Base-by-base conservation (phyloP, 371 early-diverging fungal genomes). In the Lichtheimia ramosa region DNA sequence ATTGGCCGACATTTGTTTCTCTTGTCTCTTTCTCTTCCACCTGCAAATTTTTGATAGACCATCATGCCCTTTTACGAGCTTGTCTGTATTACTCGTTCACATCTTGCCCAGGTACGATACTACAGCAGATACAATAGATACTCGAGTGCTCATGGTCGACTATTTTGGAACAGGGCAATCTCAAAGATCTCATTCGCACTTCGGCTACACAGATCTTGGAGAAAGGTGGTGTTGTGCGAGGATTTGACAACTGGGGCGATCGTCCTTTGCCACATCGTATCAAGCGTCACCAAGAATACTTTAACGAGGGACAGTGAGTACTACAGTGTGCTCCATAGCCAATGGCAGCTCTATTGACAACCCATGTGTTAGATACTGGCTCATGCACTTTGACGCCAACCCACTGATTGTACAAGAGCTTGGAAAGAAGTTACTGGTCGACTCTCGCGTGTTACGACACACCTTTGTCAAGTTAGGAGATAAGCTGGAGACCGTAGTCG, bases 371-470 rank as follows among this genome's bases (percentile, higher is more conserved):
- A 89, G 89, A 48, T 89, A 87, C 63, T 90, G 84, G 83, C 63
- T 87, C 24, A 90, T 93, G 90, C 88, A 88, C 58, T 93, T 92
- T 66, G 89, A 91, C 61, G 81, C 90, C 40, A 86, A 88, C 23
- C 91, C 92, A 2, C 60, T 77, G 41, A 81, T 80, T 8, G 72
- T 89, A 62, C 71, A 72, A 57, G 79, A 83, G 28, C 69, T 92
- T 54, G 74, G 78, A 65, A 87, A 87, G 65, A 76, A 81, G 48
- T 81, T 91, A 46, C 66, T 74, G 39, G 82, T 84, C 53, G 90
- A 92, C 68, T 84, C 92, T 48, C 83, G 88, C 54, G 92, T 93
- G 3, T 81, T 91, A 50, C 84, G 92, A 23, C 90, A 89, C 62
- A 87, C 88, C 20, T 77, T 92, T 41, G 74, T 93, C 49, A 91